These are phyloP conservation scores for Cucumis melo DNA, from an alignment of 306 rosid genomes.

Conservation along the genomic window DNA sequence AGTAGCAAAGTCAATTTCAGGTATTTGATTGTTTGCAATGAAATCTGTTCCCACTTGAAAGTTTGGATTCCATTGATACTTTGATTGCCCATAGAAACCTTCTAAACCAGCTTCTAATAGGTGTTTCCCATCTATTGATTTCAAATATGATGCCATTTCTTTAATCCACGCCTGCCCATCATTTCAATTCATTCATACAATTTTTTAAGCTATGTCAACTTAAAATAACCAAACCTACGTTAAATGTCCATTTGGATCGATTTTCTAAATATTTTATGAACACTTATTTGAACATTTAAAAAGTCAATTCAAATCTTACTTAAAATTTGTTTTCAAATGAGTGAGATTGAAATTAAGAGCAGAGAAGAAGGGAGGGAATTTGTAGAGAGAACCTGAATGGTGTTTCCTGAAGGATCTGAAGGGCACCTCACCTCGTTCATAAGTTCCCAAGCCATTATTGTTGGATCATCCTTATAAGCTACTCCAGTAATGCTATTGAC, in stretches of 20 bases:
- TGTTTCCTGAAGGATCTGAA: slow-evolving; percentile 62
- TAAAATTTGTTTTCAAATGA: not conserved
- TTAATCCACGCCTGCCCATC: slow-evolving; percentile 59
- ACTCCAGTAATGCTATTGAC: slow-evolving; percentile 58
- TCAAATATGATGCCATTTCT: slow-evolving; percentile 85
- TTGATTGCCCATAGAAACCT: slow-evolving; percentile 75
- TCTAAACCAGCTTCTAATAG: slow-evolving; percentile 78
- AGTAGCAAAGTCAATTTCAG: slow-evolving; percentile 78
- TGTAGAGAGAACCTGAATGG: slow-evolving; percentile 49
- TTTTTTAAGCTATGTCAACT: not conserved
- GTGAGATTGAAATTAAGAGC: not conserved
- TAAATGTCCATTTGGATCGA: too few species aligned
- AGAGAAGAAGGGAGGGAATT: not conserved
- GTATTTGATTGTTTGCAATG: slow-evolving; percentile 73
- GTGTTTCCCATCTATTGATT: slow-evolving; percentile 81
- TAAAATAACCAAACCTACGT: too few species aligned
- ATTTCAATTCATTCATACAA: not conserved
- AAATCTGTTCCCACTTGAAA: slow-evolving; percentile 70
- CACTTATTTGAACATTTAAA: too few species aligned
- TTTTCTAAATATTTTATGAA: too few species aligned
- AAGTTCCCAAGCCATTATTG: slow-evolving; percentile 98
- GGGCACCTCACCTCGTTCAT: slow-evolving; percentile 77
- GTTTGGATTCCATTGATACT: slow-evolving; percentile 38
- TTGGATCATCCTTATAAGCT: slow-evolving; percentile 71
- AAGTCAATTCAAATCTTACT: too few species aligned